Evolutionary conservation across 2,329 filamentous ascomycete species (phyloP), one percentile per base, ranked within the genome.

Genomic region (Aspergillus sp.): DNA sequence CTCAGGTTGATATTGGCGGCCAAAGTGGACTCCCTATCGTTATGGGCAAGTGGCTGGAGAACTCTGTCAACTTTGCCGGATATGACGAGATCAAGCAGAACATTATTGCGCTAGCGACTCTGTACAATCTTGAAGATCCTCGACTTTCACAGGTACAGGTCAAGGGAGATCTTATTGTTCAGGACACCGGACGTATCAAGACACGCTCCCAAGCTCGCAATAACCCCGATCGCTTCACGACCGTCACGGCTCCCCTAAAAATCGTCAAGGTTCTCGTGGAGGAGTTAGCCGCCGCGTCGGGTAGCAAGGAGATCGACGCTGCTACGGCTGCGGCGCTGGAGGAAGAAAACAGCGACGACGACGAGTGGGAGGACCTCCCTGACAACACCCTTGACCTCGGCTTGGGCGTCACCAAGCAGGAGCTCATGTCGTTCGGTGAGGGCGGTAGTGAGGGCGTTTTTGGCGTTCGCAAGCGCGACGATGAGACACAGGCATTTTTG

Each of bases 61-160:
- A 98, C 77, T 97, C 93, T 4, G 87, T 96, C 77, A 96, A 91
- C 77, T 99, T 99, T 79, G 93, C 93, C n/a, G 95, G 95, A 13
- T 99, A 97, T 70, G 93, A 98, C 71, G 94, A 97, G 77, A 98
- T 98, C 69, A 87, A 93, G 69, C 92, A 97, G 77, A 99, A 98
- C 72, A 92, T 97, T 62, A 94, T 97, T 69, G 95, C 95, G 6
- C 85, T 99, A 2, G 93, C 93, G 0, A 97, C 96, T 73, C 82
- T 99, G 3, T 98, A 95, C 76, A 89, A 89, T 58, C 84, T 99
- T 19, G 90, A 95, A 72, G 94, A 98, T 71, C 82, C 88, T 9
- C 89, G 94, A 34, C 78, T 99, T 34, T 82, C 86, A 13, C 88
- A 92, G 71, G 92, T 93, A 3, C 87, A 88, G 73, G 94, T 97